A percentile compares a stretch with the other conserved stretches of the same genome.
These are phyloP conservation scores for Avena atlantica DNA, from an alignment of 176 grass and related monocot species.

Conservation along the genomic window DNA sequence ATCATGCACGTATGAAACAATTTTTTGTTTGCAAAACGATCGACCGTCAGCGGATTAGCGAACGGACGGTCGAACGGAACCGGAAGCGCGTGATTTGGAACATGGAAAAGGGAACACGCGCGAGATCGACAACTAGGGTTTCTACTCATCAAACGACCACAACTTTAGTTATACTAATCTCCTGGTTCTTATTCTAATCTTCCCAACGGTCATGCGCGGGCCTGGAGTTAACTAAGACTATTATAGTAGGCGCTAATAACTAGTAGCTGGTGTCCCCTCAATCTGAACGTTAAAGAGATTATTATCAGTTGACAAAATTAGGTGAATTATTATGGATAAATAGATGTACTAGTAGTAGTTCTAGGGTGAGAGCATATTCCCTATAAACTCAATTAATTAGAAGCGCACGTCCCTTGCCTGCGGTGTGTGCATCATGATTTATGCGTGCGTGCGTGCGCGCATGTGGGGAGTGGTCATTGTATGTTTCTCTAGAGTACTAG, in stretches of 20 bases:
- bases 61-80: too few species aligned
- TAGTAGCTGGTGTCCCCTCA: neutral
- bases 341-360: neutral
- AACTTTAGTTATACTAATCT: too few species aligned
- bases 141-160: too few species aligned
- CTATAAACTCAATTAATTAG: neutral
- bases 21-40: too few species aligned
- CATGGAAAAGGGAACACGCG: too few species aligned
- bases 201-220: too few species aligned
- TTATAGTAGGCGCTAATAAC: neutral
- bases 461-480: neutral
- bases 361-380: neutral
- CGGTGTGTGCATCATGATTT: neutral
- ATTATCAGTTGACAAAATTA: neutral
- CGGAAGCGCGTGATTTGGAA: too few species aligned
- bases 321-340: neutral
- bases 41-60: too few species aligned
- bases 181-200: too few species aligned
- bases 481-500: neutral
- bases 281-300: neutral
- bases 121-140: too few species aligned
- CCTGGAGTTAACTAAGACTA: neutral
- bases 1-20: neutral
- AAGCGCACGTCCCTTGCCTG: neutral
- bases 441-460: neutral